These are phyloP conservation scores for Phytophthora litchii DNA, from an alignment of 352 stramenopile genomes.

Conservation along the genomic window DNA sequence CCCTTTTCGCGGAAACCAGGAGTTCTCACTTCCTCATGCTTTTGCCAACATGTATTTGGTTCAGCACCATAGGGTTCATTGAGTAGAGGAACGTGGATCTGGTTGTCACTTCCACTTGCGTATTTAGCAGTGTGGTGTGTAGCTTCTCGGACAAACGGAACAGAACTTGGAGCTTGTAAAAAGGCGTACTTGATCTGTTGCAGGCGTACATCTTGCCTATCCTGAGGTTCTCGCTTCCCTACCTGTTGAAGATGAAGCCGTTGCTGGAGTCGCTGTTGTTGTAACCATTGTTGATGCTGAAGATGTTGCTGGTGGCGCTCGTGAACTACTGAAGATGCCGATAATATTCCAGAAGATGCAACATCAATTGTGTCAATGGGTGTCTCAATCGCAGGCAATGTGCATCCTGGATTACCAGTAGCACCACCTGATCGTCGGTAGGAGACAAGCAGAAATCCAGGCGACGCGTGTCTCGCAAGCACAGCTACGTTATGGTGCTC, in stretches of 20 bases:
- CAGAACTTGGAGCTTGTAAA: not conserved
- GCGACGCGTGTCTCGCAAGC: slow-evolving; percentile 15
- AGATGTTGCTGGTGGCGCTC: slow-evolving; percentile 5
- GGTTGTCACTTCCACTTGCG: not conserved
- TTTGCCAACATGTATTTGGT: slow-evolving; percentile 2
- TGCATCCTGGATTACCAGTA: slow-evolving; percentile 1
- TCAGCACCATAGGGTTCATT: not conserved
- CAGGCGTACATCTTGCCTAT: no score
- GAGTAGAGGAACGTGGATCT: no score
- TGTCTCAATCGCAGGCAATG: slow-evolving; percentile 4
- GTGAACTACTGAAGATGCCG: slow-evolving; percentile 5
- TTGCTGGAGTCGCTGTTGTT: slow-evolving; percentile 7
- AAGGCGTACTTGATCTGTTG: no score
- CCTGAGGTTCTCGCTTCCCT: no score
- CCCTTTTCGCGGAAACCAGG: slow-evolving; percentile 16
- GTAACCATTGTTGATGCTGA: slow-evolving; percentile 3
- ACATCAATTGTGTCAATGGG: not conserved
- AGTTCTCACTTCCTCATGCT: not conserved
- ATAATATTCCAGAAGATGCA: not conserved
- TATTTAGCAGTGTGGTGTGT: not conserved
- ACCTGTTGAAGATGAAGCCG: not conserved
- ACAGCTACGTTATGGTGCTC: slow-evolving; percentile 6
- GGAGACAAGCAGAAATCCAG: slow-evolving; percentile 20
- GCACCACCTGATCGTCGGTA: slow-evolving; percentile 13
- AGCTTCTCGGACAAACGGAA: not conserved